Evolutionary conservation across 305 asterid species (phyloP).

Genomic region (Plantago coronopus): DNA sequence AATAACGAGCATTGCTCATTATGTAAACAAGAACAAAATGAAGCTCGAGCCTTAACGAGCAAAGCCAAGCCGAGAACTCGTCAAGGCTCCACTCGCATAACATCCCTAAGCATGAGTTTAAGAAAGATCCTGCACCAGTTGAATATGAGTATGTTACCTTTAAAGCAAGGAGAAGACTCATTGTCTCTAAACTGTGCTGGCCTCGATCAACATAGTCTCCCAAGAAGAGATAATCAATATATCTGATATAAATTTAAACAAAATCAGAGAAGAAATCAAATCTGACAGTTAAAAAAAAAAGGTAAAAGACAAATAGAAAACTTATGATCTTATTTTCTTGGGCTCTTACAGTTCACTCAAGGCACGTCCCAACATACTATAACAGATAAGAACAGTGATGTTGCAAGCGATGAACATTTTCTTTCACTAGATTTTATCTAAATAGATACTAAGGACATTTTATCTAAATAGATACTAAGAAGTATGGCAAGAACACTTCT

Average conservation of each 20-base stretch:
- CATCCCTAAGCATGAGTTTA: too few relatives aligned
- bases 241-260: slow-evolving; percentile 45
- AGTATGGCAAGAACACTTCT: too few relatives aligned
- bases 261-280: slow-evolving; percentile 22
- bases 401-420: too few relatives aligned
- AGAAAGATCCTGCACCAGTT: slow-evolving; percentile 12
- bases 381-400: too few relatives aligned
- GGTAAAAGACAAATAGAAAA: not conserved
- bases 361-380: not conserved
- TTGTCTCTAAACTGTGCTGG: slow-evolving; percentile 97
- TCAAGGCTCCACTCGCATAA: too few relatives aligned
- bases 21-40: too few relatives aligned
- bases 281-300: slow-evolving; percentile 21
- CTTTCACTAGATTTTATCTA: too few relatives aligned
- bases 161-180: slow-evolving; percentile 83
- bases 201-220: slow-evolving; percentile 99
- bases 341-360: not conserved
- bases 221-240: slow-evolving; percentile 92
- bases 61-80: too few relatives aligned
- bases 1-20: too few relatives aligned
- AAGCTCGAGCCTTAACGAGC: too few relatives aligned
- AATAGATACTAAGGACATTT: too few relatives aligned
- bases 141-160: slow-evolving; percentile 47
- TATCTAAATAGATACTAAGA: too few relatives aligned
- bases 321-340: not conserved